These are phyloP conservation scores for Westerdykella aurantiaca DNA, from an alignment of 2,329 filamentous ascomycete species.

Conservation along the genomic window DNA sequence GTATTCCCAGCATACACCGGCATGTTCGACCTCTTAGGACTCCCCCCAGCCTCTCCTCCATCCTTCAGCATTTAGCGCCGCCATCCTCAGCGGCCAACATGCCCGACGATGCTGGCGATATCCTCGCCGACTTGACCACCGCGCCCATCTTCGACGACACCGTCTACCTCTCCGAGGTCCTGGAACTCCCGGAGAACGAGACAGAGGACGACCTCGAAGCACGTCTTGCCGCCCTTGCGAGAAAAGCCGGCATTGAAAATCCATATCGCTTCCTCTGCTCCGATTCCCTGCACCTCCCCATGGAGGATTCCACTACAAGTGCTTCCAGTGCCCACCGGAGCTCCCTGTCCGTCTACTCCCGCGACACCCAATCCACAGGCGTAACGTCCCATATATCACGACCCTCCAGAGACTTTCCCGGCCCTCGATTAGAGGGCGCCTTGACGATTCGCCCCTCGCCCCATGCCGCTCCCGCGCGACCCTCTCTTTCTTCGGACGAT, in stretches of 20 bases:
- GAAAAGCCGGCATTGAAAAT: conserved; percentile 29
- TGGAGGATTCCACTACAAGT: conserved; percentile 28
- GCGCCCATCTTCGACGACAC: conserved; percentile 33
- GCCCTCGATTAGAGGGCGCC: conserved; percentile 14
- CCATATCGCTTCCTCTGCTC: conserved; percentile 28
- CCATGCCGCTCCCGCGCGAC: conserved; percentile 8
- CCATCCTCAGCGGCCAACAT: conserved; percentile 13
- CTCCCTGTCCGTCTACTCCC: conserved; percentile 31
- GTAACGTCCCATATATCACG: conserved; percentile 31
- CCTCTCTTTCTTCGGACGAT: conserved; percentile 15
- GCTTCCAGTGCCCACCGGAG: conserved; percentile 27
- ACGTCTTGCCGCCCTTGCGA: conserved; percentile 21
- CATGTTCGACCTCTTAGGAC: too few species aligned
- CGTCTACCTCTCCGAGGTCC: conserved; percentile 27
- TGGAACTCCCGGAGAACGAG: conserved; percentile 19
- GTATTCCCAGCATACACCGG: too few species aligned
- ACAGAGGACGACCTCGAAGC: conserved; percentile 30
- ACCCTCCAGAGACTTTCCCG: conserved; percentile 25
- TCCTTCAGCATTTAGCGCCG: too few species aligned
- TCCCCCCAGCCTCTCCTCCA: too few species aligned
- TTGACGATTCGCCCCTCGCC: conserved; percentile 13
- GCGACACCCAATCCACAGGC: conserved; percentile 32
- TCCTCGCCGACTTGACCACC: conserved; percentile 18
- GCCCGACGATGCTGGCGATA: conserved; percentile 20
- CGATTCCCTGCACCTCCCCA: conserved; percentile 16